A percentile compares a stretch with the other conserved stretches of the same genome.
phyloP scores from a whole-genome alignment of 768 basidiomycete species.

The Russula lepida region DNA sequence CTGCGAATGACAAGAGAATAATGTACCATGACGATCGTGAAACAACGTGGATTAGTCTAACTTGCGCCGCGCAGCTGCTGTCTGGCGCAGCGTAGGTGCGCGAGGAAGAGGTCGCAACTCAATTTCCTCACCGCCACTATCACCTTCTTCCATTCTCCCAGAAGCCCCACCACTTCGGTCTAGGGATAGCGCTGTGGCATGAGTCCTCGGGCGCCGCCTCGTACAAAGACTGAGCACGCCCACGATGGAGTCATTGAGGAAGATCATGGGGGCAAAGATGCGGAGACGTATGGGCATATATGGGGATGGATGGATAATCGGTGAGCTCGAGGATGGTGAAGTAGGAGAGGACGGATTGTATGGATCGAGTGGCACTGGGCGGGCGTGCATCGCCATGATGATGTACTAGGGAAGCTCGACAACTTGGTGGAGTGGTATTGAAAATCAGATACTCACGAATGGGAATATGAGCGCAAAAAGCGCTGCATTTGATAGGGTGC shows the following conservation, averaged over 20 bases:
- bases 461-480: slow-evolving; percentile 80
- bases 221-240: slow-evolving; percentile 49
- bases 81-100: slow-evolving; percentile 6
- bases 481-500: slow-evolving; percentile 70
- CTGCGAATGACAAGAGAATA: background rate
- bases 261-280: slow-evolving; percentile 64
- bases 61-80: slow-evolving; percentile 8
- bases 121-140: slow-evolving; percentile 37
- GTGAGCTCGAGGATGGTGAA: slow-evolving; percentile 6
- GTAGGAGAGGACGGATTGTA: slow-evolving; percentile 43
- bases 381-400: slow-evolving; percentile 75
- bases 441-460: slow-evolving; percentile 40
- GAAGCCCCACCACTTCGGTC: slow-evolving; percentile 36
- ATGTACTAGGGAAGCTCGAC: slow-evolving; percentile 48
- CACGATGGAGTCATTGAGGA: slow-evolving; percentile 66
- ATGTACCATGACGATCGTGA: background rate
- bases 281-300: slow-evolving; percentile 74
- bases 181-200: slow-evolving; percentile 19
- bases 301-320: slow-evolving; percentile 59
- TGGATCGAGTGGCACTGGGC: slow-evolving; percentile 67
- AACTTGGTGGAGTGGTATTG: background rate
- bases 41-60: slow-evolving; percentile 6
- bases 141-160: slow-evolving; percentile 58
- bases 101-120: slow-evolving; percentile 19
- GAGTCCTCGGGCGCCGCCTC: slow-evolving; percentile 15